These are phyloP conservation scores for Yamadazyma conglobata DNA, from an alignment of 1,139 yeast genomes.

Conservation along the genomic window DNA sequence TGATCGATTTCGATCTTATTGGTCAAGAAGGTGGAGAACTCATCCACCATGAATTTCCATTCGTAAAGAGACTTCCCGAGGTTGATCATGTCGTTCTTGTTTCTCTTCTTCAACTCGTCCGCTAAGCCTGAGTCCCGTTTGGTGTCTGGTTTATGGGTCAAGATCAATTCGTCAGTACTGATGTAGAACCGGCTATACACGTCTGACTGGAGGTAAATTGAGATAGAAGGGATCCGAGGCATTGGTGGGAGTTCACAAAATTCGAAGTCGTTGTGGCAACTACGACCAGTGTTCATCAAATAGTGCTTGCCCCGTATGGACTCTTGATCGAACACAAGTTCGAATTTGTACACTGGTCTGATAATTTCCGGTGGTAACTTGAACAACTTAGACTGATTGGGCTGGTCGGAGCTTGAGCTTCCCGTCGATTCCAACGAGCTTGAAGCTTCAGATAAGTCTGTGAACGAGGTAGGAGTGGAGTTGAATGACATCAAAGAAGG, in stretches of 20 bases:
- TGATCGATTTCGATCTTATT: slow-evolving; percentile 36
- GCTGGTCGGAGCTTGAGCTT: slow-evolving; percentile 7
- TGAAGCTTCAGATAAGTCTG: slow-evolving; percentile 29
- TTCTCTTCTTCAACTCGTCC: slow-evolving; percentile 3
- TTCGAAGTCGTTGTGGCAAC: slow-evolving; percentile 5
- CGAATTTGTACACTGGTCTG: slow-evolving; percentile 47
- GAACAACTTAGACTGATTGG: slow-evolving; percentile 17
- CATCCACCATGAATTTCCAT: slow-evolving; percentile 54
- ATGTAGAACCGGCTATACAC: slow-evolving; percentile 27
- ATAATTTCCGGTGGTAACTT: slow-evolving; percentile 45
- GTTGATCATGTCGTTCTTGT: slow-evolving; percentile 19
- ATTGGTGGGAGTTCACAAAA: slow-evolving; percentile 17
- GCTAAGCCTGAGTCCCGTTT: slow-evolving; percentile 13
- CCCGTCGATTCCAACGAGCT: slow-evolving; percentile 6
- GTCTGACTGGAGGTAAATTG: slow-evolving; percentile 34
- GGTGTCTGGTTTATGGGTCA: slow-evolving; percentile 12
- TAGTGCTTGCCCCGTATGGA: slow-evolving; percentile 33
- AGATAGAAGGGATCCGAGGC: slow-evolving; percentile 36
- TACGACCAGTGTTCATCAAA: slow-evolving; percentile 17
- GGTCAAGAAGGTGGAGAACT: slow-evolving; percentile 55
- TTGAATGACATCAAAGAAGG: slow-evolving; percentile 43
- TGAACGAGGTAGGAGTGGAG: slow-evolving; percentile 39
- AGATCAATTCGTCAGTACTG: slow-evolving; percentile 24
- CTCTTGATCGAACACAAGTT: slow-evolving; percentile 43
- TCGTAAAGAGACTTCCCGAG: slow-evolving; percentile 68